These are phyloP conservation scores for Nakazawaea holstii DNA, from an alignment of 805 yeast genomes.

Conservation along the genomic window DNA sequence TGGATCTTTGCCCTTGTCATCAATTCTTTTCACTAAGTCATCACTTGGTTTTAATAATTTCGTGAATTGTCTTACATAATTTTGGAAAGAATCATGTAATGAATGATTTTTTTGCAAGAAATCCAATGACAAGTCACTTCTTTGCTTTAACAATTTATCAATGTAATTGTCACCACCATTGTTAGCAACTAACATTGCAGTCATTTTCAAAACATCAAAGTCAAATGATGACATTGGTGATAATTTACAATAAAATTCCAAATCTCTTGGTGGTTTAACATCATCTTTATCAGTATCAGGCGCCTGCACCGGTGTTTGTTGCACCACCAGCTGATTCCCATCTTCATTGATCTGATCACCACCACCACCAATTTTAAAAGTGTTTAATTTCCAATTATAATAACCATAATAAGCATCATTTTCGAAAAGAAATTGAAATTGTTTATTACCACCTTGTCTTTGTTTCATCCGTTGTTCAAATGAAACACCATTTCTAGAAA, in stretches of 20 bases:
- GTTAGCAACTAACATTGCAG: slow-evolving; percentile 64
- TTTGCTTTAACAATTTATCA: slow-evolving; percentile 29
- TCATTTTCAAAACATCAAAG: slow-evolving; percentile 59
- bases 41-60: slow-evolving; percentile 24
- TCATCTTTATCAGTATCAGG: too few species aligned
- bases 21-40: slow-evolving; percentile 15
- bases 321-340: slow-evolving; percentile 1
- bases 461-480: slow-evolving; percentile 56
- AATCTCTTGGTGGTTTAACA: slow-evolving; percentile 17
- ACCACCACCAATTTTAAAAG: slow-evolving; percentile 23
- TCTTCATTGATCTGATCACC: slow-evolving; percentile 5
- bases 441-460: slow-evolving; percentile 39
- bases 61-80: slow-evolving; percentile 53
- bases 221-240: slow-evolving; percentile 52
- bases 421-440: slow-evolving; percentile 59
- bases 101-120: slow-evolving; percentile 62
- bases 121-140: slow-evolving; percentile 45
- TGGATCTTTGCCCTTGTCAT: slow-evolving; percentile 24
- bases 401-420: slow-evolving; percentile 52
- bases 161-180: slow-evolving; percentile 50
- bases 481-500: slow-evolving; percentile 57
- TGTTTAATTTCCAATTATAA: slow-evolving; percentile 43
- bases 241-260: slow-evolving; percentile 26
- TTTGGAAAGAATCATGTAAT: slow-evolving; percentile 43
- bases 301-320: slow-evolving; percentile 1